Evolutionary conservation across 495 filamentous ascomycete genomes (phyloP).

Genomic region (Penicillium antarcticum): DNA sequence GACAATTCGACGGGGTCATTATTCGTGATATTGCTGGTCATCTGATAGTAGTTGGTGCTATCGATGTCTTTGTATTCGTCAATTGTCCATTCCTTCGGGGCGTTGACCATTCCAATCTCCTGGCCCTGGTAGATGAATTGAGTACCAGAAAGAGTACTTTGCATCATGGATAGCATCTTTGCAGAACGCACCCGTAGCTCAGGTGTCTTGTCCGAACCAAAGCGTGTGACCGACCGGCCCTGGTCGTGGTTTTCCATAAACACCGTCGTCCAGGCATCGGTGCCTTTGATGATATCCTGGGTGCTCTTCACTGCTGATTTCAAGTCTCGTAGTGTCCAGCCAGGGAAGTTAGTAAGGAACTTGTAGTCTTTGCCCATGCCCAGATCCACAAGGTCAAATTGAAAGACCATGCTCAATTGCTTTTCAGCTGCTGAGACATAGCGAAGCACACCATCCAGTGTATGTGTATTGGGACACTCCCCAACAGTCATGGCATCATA

Average conservation of each 20-base stretch:
- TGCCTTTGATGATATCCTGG: conserved; percentile 46
- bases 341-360: conserved; percentile 35
- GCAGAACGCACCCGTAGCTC: conserved; percentile 41
- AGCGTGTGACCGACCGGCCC: conserved; percentile 46
- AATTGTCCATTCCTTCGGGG: conserved; percentile 38
- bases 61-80: conserved; percentile 54
- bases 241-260: conserved; percentile 44
- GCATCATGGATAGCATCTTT: conserved; percentile 52
- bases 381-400: conserved; percentile 49
- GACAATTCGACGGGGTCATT: conserved; percentile 34
- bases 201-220: conserved; percentile 40
- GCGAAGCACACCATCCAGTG: conserved; percentile 39
- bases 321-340: conserved; percentile 42
- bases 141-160: conserved; percentile 48
- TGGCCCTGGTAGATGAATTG: conserved; percentile 56
- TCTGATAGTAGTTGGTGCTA: conserved; percentile 48
- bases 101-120: conserved; percentile 56
- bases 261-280: conserved; percentile 49
- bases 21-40: conserved; percentile 18
- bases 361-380: conserved; percentile 36
- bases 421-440: conserved; percentile 43
- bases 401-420: conserved; percentile 55
- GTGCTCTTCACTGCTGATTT: conserved; percentile 31
- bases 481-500: conserved; percentile 51
- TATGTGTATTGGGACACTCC: conserved; percentile 44